Percentiles rank a stretch among this genome's conserved stretches.
Conservation (phyloP, 495 filamentous ascomycete genomes). For the Jackrogersella multiformis region DNA sequence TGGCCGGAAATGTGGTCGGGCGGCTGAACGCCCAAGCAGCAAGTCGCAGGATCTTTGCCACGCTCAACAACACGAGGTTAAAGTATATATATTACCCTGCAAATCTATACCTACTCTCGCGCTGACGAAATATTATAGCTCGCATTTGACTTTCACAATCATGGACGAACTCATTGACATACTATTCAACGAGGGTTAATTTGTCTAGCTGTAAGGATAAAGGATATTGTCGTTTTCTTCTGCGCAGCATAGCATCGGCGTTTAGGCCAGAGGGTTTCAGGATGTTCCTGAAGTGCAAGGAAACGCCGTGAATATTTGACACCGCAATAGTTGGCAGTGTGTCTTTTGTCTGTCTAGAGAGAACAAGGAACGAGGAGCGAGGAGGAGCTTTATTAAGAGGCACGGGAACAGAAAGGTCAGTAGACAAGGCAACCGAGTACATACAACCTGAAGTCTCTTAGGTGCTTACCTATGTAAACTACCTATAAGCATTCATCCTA, state of each 20-base stretch:
- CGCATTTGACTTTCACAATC: conserved; percentile 79
- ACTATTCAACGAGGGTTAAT: conserved; percentile 66
- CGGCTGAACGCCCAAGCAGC: conserved; percentile 85
- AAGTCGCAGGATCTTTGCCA: conserved; percentile 80
- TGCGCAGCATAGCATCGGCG: conserved; percentile 43
- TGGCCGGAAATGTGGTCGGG: conserved; percentile 86
- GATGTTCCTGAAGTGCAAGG: conserved; percentile 23
- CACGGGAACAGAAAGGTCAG: not conserved
- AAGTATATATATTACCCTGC: conserved; percentile 65
- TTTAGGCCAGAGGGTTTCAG: conserved; percentile 23
- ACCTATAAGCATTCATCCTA: not conserved
- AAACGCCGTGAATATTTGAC: conserved; percentile 21
- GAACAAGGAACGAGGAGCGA: not conserved
- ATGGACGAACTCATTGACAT: conserved; percentile 80
- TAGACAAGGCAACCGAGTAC: conserved; percentile 9
- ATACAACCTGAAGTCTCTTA: not conserved
- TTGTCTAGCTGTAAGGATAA: not conserved
- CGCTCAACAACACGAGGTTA: conserved; percentile 77
- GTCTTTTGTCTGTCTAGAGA: not conserved
- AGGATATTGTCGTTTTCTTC: conserved; percentile 13
- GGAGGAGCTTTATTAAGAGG: conserved; percentile 5
- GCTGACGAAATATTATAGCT: conserved; percentile 57
- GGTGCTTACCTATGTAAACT: no score
- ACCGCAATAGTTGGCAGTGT: conserved; percentile 29
- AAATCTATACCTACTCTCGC: not conserved